These are phyloP conservation scores for Monosporozyma siamensis DNA, from an alignment of 805 yeast genomes.

Conservation along the genomic window DNA sequence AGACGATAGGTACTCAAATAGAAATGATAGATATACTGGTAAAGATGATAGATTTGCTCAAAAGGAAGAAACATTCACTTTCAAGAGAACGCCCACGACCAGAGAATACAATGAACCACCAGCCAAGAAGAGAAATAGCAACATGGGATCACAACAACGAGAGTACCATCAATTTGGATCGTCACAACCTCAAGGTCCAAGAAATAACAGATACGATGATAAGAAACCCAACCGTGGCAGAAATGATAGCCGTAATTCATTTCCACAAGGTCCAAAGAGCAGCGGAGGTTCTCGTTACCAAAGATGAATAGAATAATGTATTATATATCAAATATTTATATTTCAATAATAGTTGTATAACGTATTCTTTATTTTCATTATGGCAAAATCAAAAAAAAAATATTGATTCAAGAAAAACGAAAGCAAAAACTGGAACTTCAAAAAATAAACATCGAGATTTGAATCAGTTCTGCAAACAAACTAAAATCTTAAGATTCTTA, in stretches of 20 bases:
- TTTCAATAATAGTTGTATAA: no score
- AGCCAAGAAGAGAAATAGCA: not conserved
- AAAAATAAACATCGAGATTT: no score
- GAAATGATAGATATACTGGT: not conserved
- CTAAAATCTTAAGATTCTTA: no score
- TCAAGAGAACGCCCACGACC: not conserved
- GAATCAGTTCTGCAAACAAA: no score
- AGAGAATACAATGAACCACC: not conserved
- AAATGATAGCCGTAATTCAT: not conserved
- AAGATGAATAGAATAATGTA: constrained; percentile 6
- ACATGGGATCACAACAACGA: not conserved
- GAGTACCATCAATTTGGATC: not conserved
- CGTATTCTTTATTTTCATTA: not conserved
- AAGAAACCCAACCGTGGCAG: not conserved
- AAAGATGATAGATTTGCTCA: not conserved
- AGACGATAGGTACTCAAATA: not conserved
- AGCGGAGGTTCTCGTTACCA: constrained; percentile 12
- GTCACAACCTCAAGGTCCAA: not conserved
- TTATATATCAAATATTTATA: no score
- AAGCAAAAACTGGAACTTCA: no score
- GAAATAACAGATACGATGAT: constrained; percentile 1
- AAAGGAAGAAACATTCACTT: not conserved
- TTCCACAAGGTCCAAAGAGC: constrained; percentile 20
- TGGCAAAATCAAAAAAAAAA: no score
- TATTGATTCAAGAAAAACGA: no score